Evolutionary conservation across 179 eudicot genomes (phyloP).

Genomic region (Carnegiea gigantea): DNA sequence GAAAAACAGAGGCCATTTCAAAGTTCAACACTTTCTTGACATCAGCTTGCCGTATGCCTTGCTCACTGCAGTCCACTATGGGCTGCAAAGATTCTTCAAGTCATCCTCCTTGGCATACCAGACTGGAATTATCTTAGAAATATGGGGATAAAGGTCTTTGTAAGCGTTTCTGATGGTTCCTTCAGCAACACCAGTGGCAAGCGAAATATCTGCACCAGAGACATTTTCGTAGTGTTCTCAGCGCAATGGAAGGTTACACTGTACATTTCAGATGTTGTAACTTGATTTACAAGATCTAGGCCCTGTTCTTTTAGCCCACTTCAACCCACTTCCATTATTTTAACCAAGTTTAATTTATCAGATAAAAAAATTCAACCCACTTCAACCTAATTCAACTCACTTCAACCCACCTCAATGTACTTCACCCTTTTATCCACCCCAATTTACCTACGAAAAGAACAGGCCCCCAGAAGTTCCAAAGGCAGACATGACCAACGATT

Average conservation of each 20-base stretch:
- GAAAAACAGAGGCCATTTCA: not conserved
- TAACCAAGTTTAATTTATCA: no score
- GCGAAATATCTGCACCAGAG: slow-evolving; percentile 56
- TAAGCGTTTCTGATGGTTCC: slow-evolving; percentile 76
- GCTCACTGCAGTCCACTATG: slow-evolving; percentile 24
- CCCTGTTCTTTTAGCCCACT: no score
- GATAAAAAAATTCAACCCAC: no score
- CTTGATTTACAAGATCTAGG: not conserved
- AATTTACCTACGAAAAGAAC: no score
- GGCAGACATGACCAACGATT: no score
- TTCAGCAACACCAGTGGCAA: slow-evolving; percentile 86
- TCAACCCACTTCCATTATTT: no score
- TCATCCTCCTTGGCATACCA: slow-evolving; percentile 78
- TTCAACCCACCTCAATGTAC: no score
- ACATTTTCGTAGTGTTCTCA: not conserved
- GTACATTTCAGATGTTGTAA: not conserved
- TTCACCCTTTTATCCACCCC: no score
- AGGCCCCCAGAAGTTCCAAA: not conserved
- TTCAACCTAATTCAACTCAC: no score
- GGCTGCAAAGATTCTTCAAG: slow-evolving; percentile 61
- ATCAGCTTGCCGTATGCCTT: not conserved
- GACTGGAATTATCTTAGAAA: slow-evolving; percentile 60
- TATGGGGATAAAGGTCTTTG: slow-evolving; percentile 71
- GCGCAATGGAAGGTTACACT: not conserved
- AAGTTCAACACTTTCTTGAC: not conserved